phyloP scores from a whole-genome alignment of 352 stramenopile species.

The Lagenidium sp. region DNA sequence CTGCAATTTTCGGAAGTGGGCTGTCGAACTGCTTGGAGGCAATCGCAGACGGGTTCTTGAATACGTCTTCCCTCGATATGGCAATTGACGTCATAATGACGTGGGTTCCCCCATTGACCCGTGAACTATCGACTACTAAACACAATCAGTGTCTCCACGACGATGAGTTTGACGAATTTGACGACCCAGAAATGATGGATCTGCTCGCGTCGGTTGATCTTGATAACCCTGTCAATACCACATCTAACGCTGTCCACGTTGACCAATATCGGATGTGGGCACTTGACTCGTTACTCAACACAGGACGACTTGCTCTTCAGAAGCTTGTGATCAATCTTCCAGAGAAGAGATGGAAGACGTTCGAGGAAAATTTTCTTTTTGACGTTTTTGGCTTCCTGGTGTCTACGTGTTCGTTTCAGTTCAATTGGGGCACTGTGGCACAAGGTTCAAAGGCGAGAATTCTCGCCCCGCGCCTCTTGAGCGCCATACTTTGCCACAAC shows the following conservation, averaged over 20 bases:
- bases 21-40: too few relatives aligned
- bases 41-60: too few relatives aligned
- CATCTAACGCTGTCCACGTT: neutral
- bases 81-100: too few relatives aligned
- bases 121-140: too few relatives aligned
- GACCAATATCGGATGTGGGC: too few relatives aligned
- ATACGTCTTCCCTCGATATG: too few relatives aligned
- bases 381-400: slow-evolving; percentile 59
- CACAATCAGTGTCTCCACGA: too few relatives aligned
- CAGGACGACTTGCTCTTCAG: slow-evolving; percentile 32
- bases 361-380: slow-evolving; percentile 52
- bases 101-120: too few relatives aligned
- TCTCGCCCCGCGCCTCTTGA: slow-evolving; percentile 47
- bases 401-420: slow-evolving; percentile 44
- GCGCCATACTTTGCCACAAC: slow-evolving; percentile 46
- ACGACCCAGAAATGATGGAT: slow-evolving; percentile 29
- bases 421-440: slow-evolving; percentile 45
- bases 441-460: slow-evolving; percentile 19
- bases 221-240: slow-evolving; percentile 6
- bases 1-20: too few relatives aligned
- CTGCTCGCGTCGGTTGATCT: slow-evolving; percentile 35
- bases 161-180: slow-evolving; percentile 53
- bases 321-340: slow-evolving; percentile 49
- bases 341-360: slow-evolving; percentile 12
- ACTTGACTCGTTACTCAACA: too few relatives aligned